These are phyloP conservation scores for Trichophyton mentagrophytes DNA, from an alignment of 2,329 filamentous ascomycete species.

Conservation along the genomic window DNA sequence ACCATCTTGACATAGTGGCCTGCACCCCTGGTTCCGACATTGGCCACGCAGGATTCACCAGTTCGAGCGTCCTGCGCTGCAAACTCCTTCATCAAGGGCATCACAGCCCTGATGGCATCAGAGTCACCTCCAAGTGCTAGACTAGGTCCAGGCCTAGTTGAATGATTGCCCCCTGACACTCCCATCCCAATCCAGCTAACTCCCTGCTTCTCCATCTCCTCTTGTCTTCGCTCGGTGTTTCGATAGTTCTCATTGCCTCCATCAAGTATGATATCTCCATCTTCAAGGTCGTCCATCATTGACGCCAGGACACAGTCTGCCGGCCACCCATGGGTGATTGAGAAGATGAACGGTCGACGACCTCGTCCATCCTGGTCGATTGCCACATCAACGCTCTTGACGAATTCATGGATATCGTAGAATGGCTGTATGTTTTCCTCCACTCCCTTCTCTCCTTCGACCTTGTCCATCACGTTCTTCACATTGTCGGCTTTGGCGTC, in stretches of 20 bases:
- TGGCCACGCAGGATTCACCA: slow-evolving; percentile 47
- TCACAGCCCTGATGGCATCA: slow-evolving; percentile 43
- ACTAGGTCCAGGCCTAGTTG: slow-evolving; percentile 52
- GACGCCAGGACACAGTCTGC: slow-evolving; percentile 25
- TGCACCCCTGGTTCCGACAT: slow-evolving; percentile 48
- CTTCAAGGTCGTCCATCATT: slow-evolving; percentile 41
- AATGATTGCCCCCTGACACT: slow-evolving; percentile 57
- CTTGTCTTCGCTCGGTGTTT: slow-evolving; percentile 51
- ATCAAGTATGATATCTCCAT: slow-evolving; percentile 55
- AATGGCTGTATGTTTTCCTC: slow-evolving; percentile 25
- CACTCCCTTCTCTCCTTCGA: slow-evolving; percentile 15
- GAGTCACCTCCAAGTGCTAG: slow-evolving; percentile 53
- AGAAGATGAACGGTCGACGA: slow-evolving; percentile 29
- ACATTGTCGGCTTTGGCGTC: slow-evolving; percentile 25
- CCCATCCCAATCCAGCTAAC: slow-evolving; percentile 57
- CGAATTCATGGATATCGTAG: slow-evolving; percentile 26
- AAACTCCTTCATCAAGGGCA: slow-evolving; percentile 49
- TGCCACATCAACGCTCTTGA: slow-evolving; percentile 18
- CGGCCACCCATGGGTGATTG: slow-evolving; percentile 29
- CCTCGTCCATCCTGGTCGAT: slow-evolving; percentile 17
- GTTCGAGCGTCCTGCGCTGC: slow-evolving; percentile 48
- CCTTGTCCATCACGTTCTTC: slow-evolving; percentile 20
- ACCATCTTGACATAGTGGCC: slow-evolving; percentile 68
- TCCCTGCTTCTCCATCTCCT: slow-evolving; percentile 42
- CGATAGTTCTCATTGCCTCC: slow-evolving; percentile 56